Evolutionary conservation across 495 filamentous ascomycete genomes (phyloP).

Genomic region (Schizothecium vesticola): DNA sequence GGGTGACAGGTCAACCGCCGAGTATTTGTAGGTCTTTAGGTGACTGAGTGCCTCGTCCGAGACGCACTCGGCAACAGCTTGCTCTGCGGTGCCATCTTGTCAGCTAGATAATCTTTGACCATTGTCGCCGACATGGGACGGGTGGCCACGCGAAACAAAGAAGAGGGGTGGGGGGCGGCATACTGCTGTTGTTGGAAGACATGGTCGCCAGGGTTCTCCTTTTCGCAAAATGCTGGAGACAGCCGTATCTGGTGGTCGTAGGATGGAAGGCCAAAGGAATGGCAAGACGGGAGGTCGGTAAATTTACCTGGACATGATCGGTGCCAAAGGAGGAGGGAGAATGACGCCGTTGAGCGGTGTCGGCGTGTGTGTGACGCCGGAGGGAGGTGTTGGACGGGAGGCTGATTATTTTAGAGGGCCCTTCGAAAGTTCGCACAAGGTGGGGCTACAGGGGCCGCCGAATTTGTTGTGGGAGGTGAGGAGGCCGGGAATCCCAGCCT

Average conservation of each 20-base stretch:
- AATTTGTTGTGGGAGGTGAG: neutral
- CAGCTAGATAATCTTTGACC: slow-evolving; percentile 12
- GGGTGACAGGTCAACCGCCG: slow-evolving; percentile 91
- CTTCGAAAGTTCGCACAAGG: neutral
- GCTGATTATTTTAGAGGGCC: neutral
- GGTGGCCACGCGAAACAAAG: neutral
- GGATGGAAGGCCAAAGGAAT: neutral
- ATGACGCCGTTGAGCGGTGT: slow-evolving; percentile 5
- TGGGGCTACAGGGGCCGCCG: neutral
- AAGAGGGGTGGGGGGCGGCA: slow-evolving; percentile 1
- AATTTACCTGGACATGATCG: neutral
- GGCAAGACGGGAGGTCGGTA: neutral
- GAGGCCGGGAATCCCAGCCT: neutral
- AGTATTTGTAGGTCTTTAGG: slow-evolving; percentile 94
- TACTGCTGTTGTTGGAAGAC: slow-evolving; percentile 5
- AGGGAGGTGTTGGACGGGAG: neutral
- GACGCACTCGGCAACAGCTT: slow-evolving; percentile 51
- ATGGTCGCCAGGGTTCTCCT: slow-evolving; percentile 5
- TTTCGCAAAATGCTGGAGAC: slow-evolving; percentile 2
- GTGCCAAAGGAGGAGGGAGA: slow-evolving; percentile 1
- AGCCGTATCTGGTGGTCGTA: neutral
- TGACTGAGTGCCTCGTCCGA: slow-evolving; percentile 63
- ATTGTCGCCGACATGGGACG: neutral
- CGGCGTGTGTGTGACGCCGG: neutral
- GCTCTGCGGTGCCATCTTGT: slow-evolving; percentile 33